A percentile compares a stretch with the other conserved stretches of the same genome.
These are phyloP conservation scores for Ustilaginoidea virens DNA, from an alignment of 2,329 filamentous ascomycete species.

Conservation along the genomic window DNA sequence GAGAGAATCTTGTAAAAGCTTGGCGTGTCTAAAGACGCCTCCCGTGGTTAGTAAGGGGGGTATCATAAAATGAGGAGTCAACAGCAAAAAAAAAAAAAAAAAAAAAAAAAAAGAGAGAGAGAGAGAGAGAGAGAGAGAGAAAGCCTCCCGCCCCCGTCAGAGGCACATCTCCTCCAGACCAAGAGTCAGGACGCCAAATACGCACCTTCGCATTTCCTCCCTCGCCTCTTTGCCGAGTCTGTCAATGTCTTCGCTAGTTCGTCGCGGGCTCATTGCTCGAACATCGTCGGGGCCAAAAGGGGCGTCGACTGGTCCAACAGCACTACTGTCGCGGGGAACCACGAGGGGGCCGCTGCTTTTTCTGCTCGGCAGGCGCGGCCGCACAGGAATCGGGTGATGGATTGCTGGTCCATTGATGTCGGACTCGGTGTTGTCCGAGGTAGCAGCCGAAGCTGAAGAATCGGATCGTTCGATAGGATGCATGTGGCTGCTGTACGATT, in stretches of 20 bases:
- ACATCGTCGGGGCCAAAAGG: constrained; percentile 79
- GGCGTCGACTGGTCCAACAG: constrained; percentile 57
- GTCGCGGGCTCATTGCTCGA: constrained; percentile 81
- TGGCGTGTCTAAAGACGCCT: constrained; percentile 55
- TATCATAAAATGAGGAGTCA: too few relatives aligned
- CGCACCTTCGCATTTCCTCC: constrained; percentile 43
- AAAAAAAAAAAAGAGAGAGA: too few relatives aligned
- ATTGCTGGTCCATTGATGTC: constrained; percentile 33
- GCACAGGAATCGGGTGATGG: constrained; percentile 35
- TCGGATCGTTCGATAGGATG: constrained; percentile 23
- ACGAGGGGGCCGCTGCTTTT: constrained; percentile 75
- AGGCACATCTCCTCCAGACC: too few relatives aligned
- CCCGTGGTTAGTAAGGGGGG: background rate
- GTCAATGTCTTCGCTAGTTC: constrained; percentile 83
- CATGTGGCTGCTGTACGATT: constrained; percentile 10
- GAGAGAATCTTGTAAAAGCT: constrained; percentile 75
- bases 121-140: too few relatives aligned
- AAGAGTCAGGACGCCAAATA: too few relatives aligned
- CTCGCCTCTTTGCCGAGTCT: constrained; percentile 72
- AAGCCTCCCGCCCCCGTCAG: too few relatives aligned
- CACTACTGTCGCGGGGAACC: constrained; percentile 60
- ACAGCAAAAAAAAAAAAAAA: too few relatives aligned
- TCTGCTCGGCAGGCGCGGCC: constrained; percentile 55
- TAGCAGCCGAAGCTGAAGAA: constrained; percentile 17
- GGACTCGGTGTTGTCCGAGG: constrained; percentile 20